Percentiles rank a stretch among this genome's conserved stretches.
Conservation (phyloP, 495 filamentous ascomycete species). For the Emericellopsis terricola region DNA sequence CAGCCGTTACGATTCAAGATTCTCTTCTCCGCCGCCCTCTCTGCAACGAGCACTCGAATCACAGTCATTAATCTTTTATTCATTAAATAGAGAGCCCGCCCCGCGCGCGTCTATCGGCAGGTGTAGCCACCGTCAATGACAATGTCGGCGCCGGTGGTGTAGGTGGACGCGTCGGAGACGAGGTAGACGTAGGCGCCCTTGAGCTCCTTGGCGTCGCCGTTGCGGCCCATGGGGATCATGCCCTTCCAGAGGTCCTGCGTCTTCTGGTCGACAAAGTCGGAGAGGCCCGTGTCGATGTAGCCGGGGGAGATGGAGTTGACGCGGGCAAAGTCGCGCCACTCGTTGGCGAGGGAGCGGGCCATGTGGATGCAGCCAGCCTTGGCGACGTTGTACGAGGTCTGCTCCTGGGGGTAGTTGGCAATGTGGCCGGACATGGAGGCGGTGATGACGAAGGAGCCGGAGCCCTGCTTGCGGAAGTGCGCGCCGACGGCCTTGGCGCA, state of each 20-base stretch:
- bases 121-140: slow-evolving; percentile 39
- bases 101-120: slow-evolving; percentile 9
- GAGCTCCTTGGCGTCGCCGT: slow-evolving; percentile 62
- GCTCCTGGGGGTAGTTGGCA: slow-evolving; percentile 63
- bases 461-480: slow-evolving; percentile 36
- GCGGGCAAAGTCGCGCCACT: slow-evolving; percentile 63
- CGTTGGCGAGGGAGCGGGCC: slow-evolving; percentile 43
- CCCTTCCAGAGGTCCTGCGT: slow-evolving; percentile 52
- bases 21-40: too few species aligned
- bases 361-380: slow-evolving; percentile 41
- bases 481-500: slow-evolving; percentile 40
- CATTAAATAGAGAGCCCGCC: too few species aligned
- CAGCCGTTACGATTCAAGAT: too few species aligned
- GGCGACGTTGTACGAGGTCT: slow-evolving; percentile 62
- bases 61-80: too few species aligned
- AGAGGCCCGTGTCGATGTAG: slow-evolving; percentile 65
- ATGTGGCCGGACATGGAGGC: slow-evolving; percentile 52
- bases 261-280: slow-evolving; percentile 55
- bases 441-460: slow-evolving; percentile 36
- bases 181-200: slow-evolving; percentile 75
- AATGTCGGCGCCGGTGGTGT: slow-evolving; percentile 33
- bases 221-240: slow-evolving; percentile 63
- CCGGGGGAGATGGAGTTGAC: slow-evolving; percentile 60
- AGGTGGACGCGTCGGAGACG: slow-evolving; percentile 47
- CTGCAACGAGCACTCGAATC: too few species aligned